These are phyloP conservation scores for Tuber magnatum DNA, from an alignment of 495 filamentous ascomycete species.

Conservation along the genomic window DNA sequence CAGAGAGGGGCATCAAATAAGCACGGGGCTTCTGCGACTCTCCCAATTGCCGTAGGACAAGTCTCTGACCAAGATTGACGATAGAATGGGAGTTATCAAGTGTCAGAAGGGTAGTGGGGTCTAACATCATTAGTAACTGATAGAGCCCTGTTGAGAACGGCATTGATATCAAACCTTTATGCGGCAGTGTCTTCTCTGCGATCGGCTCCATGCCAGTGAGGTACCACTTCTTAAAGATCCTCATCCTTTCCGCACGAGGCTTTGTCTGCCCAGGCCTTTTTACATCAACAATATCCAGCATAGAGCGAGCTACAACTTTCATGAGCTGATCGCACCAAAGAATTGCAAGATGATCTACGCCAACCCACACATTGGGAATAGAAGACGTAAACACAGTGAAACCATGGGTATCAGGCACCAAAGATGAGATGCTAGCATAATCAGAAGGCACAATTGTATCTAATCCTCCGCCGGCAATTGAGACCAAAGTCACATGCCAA, in stretches of 20 bases:
- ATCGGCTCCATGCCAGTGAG: conserved; percentile 81
- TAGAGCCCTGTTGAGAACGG: conserved; percentile 10
- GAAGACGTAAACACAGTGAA: conserved; percentile 96
- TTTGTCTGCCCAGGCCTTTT: conserved; percentile 80
- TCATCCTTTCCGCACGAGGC: conserved; percentile 78
- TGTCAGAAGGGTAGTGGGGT: conserved; percentile 73
- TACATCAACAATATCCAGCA: conserved; percentile 87
- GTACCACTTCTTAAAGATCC: conserved; percentile 82
- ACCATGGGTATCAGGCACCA: conserved; percentile 94
- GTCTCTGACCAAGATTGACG: conserved; percentile 62
- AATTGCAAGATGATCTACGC: conserved; percentile 93
- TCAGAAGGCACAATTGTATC: conserved; percentile 96
- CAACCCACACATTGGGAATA: conserved; percentile 95
- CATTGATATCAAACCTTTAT: conserved; percentile 47
- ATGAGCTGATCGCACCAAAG: conserved; percentile 97
- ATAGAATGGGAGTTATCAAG: conserved; percentile 72
- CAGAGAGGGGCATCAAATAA: conserved; percentile 61
- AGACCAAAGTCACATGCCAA: conserved; percentile 90
- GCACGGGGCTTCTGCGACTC: conserved; percentile 55
- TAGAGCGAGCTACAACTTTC: conserved; percentile 72
- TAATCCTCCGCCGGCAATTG: conserved; percentile 87
- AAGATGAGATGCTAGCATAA: conserved; percentile 84
- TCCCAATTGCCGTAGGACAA: conserved; percentile 67
- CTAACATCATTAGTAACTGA: conserved; percentile 36
- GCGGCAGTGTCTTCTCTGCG: conserved; percentile 65